phyloP scores from a whole-genome alignment of 164 flowering plant species.

The Magnolia sinica region DNA sequence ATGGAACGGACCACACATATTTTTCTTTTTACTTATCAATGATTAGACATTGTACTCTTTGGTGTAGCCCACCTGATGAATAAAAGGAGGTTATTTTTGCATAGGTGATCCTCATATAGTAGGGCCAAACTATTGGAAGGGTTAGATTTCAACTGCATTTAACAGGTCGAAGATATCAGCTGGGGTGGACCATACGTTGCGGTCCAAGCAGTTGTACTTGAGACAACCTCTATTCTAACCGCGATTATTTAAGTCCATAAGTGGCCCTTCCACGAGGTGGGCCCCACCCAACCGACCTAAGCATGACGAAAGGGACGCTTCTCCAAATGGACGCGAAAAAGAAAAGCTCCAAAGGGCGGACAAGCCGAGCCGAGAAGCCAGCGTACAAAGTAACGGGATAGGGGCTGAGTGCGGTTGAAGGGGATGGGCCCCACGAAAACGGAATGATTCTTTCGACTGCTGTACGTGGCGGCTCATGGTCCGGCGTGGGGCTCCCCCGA shows the following conservation, averaged over 20 bases:
- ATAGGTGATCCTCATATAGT: no score
- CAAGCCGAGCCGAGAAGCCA: background rate
- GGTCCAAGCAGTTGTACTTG: no score
- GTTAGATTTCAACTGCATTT: no score
- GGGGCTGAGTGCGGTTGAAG: background rate
- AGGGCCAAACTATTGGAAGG: no score
- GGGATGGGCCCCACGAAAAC: background rate
- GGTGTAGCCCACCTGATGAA: no score
- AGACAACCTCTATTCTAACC: no score
- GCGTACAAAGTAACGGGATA: background rate
- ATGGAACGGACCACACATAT: no score
- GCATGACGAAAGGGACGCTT: constrained; percentile 30
- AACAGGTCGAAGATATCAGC: no score
- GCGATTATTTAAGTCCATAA: background rate
- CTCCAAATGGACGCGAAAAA: constrained; percentile 33
- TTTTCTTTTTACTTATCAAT: no score
- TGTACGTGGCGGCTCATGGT: constrained; percentile 51
- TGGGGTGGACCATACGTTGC: no score
- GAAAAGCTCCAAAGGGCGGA: background rate
- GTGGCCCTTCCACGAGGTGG: constrained; percentile 9
- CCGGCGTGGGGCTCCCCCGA: constrained; percentile 59
- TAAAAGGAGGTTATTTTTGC: no score
- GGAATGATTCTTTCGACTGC: constrained; percentile 27
- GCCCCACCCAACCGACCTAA: constrained; percentile 44
- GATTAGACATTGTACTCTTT: no score